Conservation (phyloP, 768 basidiomycete genomes). For the Kwoniella pini region DNA sequence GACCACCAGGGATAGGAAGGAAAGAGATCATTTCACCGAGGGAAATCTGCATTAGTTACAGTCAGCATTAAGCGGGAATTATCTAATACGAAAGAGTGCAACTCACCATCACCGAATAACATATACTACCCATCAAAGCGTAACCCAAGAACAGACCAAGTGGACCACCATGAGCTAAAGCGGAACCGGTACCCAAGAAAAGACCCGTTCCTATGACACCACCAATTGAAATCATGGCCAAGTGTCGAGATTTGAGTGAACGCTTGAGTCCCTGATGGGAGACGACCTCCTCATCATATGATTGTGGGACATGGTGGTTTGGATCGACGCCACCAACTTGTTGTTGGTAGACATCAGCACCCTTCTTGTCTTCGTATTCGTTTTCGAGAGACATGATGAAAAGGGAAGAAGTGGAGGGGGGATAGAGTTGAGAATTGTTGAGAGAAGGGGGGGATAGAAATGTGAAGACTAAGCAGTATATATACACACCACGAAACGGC, state of each 20-base stretch:
- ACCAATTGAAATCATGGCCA: conserved; percentile 39
- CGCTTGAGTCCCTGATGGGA: conserved; percentile 25
- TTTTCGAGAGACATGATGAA: conserved; percentile 10
- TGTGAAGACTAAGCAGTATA: not conserved
- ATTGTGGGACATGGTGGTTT: not conserved
- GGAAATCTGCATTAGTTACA: conserved; percentile 12
- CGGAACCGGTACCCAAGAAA: conserved; percentile 61
- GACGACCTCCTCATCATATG: not conserved
- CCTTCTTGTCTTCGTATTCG: conserved; percentile 28
- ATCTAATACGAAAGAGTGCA: not conserved
- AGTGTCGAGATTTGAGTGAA: conserved; percentile 29
- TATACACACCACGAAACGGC: not conserved
- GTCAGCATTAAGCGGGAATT: not conserved
- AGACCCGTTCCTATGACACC: conserved; percentile 58
- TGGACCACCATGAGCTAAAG: conserved; percentile 44
- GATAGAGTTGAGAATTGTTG: not conserved
- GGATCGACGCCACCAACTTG: conserved; percentile 12
- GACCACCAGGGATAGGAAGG: conserved; percentile 49
- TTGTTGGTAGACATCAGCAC: conserved; percentile 14
- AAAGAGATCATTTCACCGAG: conserved; percentile 48
- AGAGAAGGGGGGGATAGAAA: not conserved
- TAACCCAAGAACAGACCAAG: conserved; percentile 47
- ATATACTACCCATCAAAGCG: conserved; percentile 33
- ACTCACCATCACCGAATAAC: conserved; percentile 64
- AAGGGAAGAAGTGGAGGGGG: not conserved